Evolutionary conservation across 768 basidiomycete genomes (phyloP).

Genomic region (Coprinopsis strossmayeri): DNA sequence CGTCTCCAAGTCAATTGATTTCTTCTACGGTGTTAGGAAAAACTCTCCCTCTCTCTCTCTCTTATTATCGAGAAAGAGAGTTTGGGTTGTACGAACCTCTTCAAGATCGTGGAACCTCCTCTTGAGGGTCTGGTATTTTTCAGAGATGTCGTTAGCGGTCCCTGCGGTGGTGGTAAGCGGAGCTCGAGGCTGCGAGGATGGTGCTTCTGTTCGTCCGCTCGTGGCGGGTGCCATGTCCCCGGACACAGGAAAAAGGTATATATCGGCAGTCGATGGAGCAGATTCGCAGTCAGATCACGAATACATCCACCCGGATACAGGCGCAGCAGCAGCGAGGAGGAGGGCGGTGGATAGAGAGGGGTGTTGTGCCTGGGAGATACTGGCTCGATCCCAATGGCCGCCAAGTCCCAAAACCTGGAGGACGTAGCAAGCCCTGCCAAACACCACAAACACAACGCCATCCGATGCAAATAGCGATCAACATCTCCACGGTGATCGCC

Average conservation of each 20-base stretch:
- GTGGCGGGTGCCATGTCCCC: neutral
- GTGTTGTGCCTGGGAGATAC: slow-evolving; percentile 15
- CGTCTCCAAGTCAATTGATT: slow-evolving; percentile 48
- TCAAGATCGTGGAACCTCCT: slow-evolving; percentile 61
- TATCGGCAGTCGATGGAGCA: neutral
- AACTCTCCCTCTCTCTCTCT: too few relatives aligned
- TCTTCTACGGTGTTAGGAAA: slow-evolving; percentile 19
- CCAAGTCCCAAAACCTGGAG: slow-evolving; percentile 26
- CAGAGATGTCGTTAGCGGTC: slow-evolving; percentile 40
- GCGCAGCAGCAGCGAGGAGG: slow-evolving; percentile 24
- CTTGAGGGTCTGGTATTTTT: slow-evolving; percentile 64
- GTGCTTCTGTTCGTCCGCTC: slow-evolving; percentile 26
- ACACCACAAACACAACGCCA: slow-evolving; percentile 36
- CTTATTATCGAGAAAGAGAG: slow-evolving; percentile 20
- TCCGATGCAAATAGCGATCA: slow-evolving; percentile 36
- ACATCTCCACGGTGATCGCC: too few relatives aligned
- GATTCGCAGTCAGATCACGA: slow-evolving; percentile 17
- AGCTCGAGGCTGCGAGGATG: slow-evolving; percentile 18
- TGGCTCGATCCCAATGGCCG: slow-evolving; percentile 19
- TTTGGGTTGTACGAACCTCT: slow-evolving; percentile 42
- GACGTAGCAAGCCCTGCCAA: slow-evolving; percentile 27
- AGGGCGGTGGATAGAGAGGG: slow-evolving; percentile 20
- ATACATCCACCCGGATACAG: too few relatives aligned
- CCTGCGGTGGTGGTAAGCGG: slow-evolving; percentile 25
- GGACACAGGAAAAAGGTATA: too few relatives aligned